These are phyloP conservation scores for Zygosaccharomyces pseudorouxii DNA, from an alignment of 805 yeast species.

Conservation along the genomic window DNA sequence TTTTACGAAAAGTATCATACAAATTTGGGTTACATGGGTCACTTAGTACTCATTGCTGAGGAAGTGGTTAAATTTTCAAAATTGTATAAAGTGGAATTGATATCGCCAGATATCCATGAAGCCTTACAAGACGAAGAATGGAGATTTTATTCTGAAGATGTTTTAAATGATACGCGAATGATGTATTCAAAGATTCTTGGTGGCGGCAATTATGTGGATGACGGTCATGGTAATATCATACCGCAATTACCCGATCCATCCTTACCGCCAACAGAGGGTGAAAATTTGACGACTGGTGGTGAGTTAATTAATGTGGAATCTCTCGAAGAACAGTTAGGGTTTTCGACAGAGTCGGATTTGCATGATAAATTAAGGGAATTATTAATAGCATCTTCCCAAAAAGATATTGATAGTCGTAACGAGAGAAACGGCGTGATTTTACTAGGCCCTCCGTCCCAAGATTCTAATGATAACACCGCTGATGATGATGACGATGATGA, in stretches of 20 bases:
- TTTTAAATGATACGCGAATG: slow-evolving; percentile 32
- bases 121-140: slow-evolving; percentile 25
- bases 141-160: slow-evolving; percentile 29
- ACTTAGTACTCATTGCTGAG: slow-evolving; percentile 85
- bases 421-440: slow-evolving; percentile 33
- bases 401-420: slow-evolving; percentile 28
- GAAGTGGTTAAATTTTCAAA: slow-evolving; percentile 83
- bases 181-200: slow-evolving; percentile 37
- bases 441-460: slow-evolving; percentile 26
- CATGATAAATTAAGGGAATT: slow-evolving; percentile 28
- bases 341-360: slow-evolving; percentile 20
- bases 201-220: slow-evolving; percentile 34
- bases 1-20: slow-evolving; percentile 57
- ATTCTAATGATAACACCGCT: neutral
- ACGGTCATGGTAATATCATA: slow-evolving; percentile 28
- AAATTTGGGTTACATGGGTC: slow-evolving; percentile 96
- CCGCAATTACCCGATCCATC: slow-evolving; percentile 22
- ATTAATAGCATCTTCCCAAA: slow-evolving; percentile 25
- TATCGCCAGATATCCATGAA: slow-evolving; percentile 30
- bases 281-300: slow-evolving; percentile 9
- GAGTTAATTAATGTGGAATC: slow-evolving; percentile 16
- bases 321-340: slow-evolving; percentile 17
- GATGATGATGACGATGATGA: neutral
- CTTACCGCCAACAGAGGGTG: slow-evolving; percentile 3
- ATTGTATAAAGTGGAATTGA: slow-evolving; percentile 37